These are phyloP conservation scores for Polychaeton citri DNA, from an alignment of 2,329 filamentous ascomycete genomes.

Conservation along the genomic window DNA sequence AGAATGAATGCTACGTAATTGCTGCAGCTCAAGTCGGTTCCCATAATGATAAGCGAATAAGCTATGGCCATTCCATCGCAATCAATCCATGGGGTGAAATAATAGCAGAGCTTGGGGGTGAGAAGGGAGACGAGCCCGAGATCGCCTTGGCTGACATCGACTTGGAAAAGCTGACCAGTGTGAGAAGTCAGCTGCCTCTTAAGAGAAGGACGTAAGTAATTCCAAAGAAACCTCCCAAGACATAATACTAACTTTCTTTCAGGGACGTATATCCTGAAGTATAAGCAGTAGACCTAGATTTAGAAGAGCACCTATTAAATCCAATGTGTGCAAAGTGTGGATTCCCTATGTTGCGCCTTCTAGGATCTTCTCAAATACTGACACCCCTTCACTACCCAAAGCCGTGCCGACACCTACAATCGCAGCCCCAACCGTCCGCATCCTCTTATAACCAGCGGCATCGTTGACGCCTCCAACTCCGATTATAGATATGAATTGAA, in stretches of 20 bases:
- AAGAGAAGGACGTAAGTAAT: slow-evolving; percentile 21
- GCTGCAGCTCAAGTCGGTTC: slow-evolving; percentile 69
- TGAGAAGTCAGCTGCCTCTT: slow-evolving; percentile 24
- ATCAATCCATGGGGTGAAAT: slow-evolving; percentile 79
- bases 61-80: slow-evolving; percentile 77
- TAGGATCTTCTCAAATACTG: slow-evolving; percentile 48
- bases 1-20: slow-evolving; percentile 76
- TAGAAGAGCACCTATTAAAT: no score
- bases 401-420: slow-evolving; percentile 59
- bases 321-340: background rate
- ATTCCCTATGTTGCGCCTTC: background rate
- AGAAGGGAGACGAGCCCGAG: slow-evolving; percentile 26
- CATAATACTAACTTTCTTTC: slow-evolving; percentile 4
- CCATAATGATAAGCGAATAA: slow-evolving; percentile 62
- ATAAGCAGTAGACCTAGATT: no score
- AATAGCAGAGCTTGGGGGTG: slow-evolving; percentile 47
- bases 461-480: slow-evolving; percentile 63
- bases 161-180: slow-evolving; percentile 22
- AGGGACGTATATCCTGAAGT: slow-evolving; percentile 21
- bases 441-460: slow-evolving; percentile 47
- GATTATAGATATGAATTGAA: slow-evolving; percentile 49
- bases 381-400: slow-evolving; percentile 48
- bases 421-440: slow-evolving; percentile 51
- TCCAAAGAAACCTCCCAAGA: no score
- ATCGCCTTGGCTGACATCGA: slow-evolving; percentile 28